Conservation (phyloP, 441 rosid genomes). For the Erodium trifolium region DNA sequence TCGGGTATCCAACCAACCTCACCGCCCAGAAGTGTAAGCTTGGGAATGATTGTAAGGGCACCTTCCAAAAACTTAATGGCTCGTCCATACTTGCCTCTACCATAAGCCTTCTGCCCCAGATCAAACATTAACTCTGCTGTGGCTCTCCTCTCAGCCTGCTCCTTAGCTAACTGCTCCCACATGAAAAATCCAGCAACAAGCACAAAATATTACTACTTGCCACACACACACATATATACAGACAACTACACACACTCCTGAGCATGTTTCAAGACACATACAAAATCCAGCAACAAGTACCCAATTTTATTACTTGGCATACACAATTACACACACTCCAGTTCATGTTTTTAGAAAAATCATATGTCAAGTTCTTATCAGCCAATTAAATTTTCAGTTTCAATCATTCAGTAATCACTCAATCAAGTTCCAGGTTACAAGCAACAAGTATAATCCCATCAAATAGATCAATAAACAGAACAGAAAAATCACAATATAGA, state of each 20-base stretch:
- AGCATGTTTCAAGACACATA: too few species aligned
- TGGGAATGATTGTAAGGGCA: conserved; percentile 81
- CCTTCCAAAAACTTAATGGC: conserved; percentile 91
- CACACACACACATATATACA: neutral
- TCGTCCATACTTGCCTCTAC: conserved; percentile 67
- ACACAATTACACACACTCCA: too few species aligned
- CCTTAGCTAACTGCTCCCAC: conserved; percentile 68
- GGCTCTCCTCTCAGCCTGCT: conserved; percentile 80
- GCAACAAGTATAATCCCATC: neutral
- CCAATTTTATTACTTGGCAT: too few species aligned
- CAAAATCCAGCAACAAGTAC: too few species aligned
- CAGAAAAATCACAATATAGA: neutral
- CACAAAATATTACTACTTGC: neutral
- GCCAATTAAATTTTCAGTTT: neutral
- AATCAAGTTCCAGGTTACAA: neutral
- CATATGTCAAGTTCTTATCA: neutral
- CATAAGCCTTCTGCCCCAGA: conserved; percentile 85
- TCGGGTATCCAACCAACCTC: conserved; percentile 58
- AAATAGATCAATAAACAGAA: neutral
- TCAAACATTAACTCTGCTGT: conserved; percentile 93
- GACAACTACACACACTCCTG: too few species aligned
- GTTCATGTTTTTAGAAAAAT: neutral
- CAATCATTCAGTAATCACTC: too few species aligned
- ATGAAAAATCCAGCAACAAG: conserved; percentile 1
- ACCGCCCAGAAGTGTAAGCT: conserved; percentile 76